Base-by-base conservation (phyloP, 257 asterid species). In the Prunella vulgaris region DNA sequence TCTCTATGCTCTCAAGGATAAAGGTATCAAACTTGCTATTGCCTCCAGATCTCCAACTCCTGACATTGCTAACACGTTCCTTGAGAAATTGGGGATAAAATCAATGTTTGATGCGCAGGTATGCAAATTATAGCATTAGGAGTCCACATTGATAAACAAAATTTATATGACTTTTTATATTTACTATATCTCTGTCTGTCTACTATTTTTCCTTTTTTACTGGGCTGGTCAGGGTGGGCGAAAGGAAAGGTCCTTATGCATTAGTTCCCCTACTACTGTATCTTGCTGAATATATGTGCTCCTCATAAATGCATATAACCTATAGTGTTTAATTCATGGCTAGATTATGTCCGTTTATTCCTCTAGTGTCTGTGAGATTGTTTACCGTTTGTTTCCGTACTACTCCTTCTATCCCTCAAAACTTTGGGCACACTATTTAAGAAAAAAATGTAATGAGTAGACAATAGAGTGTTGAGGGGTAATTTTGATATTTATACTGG, bases 81-180 rank as follows among this genome's bases (percentile, higher is more conserved):
- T 90, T 69, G 82, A 90, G 6, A 90, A 88, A 79, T 71, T 92
- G 84, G 91, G 82, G 70, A 81, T 92, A 17, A 85, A 87, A 78
- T 81, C 98, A 40, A 75, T 84, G 88, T 92, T 92, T 71, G 96
- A 81, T 30, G 90, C 96, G 60, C 89, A 85, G 96, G 98, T 92
- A 76, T 65, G 72, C 61, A 33, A 24, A 64, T 15, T 44, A 22
- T 12, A 15, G 42, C 32, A 10, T 60, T 38, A 54, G 2, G 25
- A 12, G 28, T n/a, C 71, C 48, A 28, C 30, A 17, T 52, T 69
- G 72, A 52, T 33, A 18, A 13, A 37, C 51, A 56, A 54, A 73
- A n/a, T 27, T 15, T 46, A 5, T 60, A n/a, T 13, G 56, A 33
- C 30, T 5, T 25, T 53, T 69, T 21, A 13, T 21, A 22, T 40